A percentile compares a stretch with the other conserved stretches of the same genome.
phyloP scores from a whole-genome alignment of 768 basidiomycete genomes.

The Boletellus emodensis region DNA sequence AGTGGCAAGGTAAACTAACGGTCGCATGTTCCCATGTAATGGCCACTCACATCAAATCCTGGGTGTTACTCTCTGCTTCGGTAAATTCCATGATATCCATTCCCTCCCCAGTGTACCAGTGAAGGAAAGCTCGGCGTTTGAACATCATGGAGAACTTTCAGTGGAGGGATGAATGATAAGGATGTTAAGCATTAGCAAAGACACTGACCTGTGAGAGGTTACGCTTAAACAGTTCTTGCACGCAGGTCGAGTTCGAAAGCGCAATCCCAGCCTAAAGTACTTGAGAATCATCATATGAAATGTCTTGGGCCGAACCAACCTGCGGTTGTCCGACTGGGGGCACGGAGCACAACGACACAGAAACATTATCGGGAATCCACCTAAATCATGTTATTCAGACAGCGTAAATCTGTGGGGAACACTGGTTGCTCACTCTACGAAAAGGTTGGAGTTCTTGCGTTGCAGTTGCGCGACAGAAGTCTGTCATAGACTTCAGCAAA shows the following conservation, averaged over 20 bases:
- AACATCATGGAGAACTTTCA: constrained; percentile 74
- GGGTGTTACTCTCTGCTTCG: constrained; percentile 81
- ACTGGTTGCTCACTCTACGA: constrained; percentile 63
- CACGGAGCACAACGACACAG: constrained; percentile 76
- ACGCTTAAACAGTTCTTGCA: constrained; percentile 83
- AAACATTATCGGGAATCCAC: constrained; percentile 91
- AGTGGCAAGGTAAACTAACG: constrained; percentile 4
- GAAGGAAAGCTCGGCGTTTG: constrained; percentile 80
- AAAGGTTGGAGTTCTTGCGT: constrained; percentile 64
- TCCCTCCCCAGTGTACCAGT: constrained; percentile 90
- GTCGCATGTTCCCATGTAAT: constrained; percentile 2
- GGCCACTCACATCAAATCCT: constrained; percentile 71
- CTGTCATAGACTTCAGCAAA: constrained; percentile 34
- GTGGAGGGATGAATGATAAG: constrained; percentile 1
- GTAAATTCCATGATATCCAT: constrained; percentile 85
- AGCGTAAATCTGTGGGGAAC: not conserved
- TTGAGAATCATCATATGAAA: constrained; percentile 8
- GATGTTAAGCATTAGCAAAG: not conserved
- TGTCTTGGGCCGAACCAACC: constrained; percentile 34
- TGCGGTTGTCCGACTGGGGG: constrained; percentile 77
- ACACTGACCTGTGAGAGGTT: constrained; percentile 53
- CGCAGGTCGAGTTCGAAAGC: constrained; percentile 74
- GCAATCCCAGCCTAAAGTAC: constrained; percentile 57
- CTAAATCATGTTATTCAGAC: constrained; percentile 32
- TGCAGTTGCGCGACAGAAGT: constrained; percentile 72